These are phyloP conservation scores for Phytophthora pinifolia DNA, from an alignment of 352 stramenopile genomes.

Conservation along the genomic window DNA sequence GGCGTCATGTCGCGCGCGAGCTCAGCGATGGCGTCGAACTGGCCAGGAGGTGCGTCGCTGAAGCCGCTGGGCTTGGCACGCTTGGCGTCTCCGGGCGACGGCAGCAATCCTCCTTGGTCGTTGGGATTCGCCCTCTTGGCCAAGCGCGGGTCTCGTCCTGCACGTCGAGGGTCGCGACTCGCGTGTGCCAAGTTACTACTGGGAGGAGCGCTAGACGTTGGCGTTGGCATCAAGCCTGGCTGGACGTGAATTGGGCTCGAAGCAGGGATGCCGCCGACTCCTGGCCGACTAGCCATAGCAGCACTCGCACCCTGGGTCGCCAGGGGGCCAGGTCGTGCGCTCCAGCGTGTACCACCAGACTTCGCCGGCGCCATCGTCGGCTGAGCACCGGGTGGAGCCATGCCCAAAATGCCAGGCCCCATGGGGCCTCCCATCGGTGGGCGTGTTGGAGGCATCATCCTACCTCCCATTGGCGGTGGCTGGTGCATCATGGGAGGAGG, in stretches of 20 bases:
- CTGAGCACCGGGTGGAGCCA: slow-evolving; percentile 35
- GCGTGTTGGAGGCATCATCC: slow-evolving; percentile 40
- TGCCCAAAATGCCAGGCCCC: slow-evolving; percentile 45
- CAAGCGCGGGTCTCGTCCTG: slow-evolving; percentile 56
- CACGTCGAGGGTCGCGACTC: slow-evolving; percentile 57
- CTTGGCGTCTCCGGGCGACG: slow-evolving; percentile 28
- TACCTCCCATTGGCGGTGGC: slow-evolving; percentile 23
- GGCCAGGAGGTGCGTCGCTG: slow-evolving; percentile 20
- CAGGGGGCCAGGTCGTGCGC: slow-evolving; percentile 56
- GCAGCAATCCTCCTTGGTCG: slow-evolving; percentile 23
- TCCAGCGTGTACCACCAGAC: slow-evolving; percentile 60
- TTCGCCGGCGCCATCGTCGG: slow-evolving; percentile 37
- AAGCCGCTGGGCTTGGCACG: slow-evolving; percentile 24
- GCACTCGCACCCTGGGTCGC: slow-evolving; percentile 31
- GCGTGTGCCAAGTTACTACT: slow-evolving; percentile 29
- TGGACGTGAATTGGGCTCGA: slow-evolving; percentile 34
- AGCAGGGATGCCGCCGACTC: slow-evolving; percentile 19
- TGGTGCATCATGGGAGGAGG: slow-evolving; percentile 40
- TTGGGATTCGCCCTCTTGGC: slow-evolving; percentile 39
- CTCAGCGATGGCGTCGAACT: slow-evolving; percentile 66
- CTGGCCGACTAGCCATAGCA: slow-evolving; percentile 23
- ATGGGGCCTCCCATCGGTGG: slow-evolving; percentile 32
- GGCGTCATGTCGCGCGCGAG: slow-evolving; percentile 80
- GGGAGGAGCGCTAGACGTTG: slow-evolving; percentile 25
- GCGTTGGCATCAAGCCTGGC: slow-evolving; percentile 32